phyloP scores from a whole-genome alignment of 2,329 filamentous ascomycete species.

The Aspergillus aculeatinus region DNA sequence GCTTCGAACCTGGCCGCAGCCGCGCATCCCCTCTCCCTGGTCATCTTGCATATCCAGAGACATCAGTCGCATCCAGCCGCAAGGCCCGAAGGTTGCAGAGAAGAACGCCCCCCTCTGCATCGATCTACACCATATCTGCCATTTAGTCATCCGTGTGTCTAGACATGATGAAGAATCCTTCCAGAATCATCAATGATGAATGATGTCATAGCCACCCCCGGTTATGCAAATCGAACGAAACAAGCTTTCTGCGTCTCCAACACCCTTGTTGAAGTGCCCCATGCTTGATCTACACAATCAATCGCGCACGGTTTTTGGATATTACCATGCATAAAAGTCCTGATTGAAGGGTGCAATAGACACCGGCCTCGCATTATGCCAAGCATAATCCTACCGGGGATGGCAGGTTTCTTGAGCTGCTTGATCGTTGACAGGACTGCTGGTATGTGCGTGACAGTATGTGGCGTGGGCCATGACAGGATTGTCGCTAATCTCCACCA shows the following conservation, averaged over 20 bases:
- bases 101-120: not conserved
- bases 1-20: too few relatives aligned
- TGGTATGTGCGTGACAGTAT: too few relatives aligned
- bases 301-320: not conserved
- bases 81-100: too few relatives aligned
- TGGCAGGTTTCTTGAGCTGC: too few relatives aligned
- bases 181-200: not conserved
- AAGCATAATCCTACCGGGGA: slow-evolving; percentile 4
- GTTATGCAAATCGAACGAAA: not conserved
- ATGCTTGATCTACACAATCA: not conserved
- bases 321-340: not conserved
- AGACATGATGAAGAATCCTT: not conserved
- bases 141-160: too few relatives aligned
- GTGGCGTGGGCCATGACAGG: too few relatives aligned
- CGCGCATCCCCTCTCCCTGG: not conserved
- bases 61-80: too few relatives aligned
- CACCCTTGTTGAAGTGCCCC: not conserved
- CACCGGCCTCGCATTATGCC: slow-evolving; percentile 33
- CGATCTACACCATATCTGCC: too few relatives aligned
- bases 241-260: not conserved
- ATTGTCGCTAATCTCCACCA: too few relatives aligned
- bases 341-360: not conserved
- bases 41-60: not conserved
- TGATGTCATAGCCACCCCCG: not conserved
- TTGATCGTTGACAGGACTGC: too few relatives aligned